phyloP scores from a whole-genome alignment of 441 rosid species.

The Manihot esculenta region DNA sequence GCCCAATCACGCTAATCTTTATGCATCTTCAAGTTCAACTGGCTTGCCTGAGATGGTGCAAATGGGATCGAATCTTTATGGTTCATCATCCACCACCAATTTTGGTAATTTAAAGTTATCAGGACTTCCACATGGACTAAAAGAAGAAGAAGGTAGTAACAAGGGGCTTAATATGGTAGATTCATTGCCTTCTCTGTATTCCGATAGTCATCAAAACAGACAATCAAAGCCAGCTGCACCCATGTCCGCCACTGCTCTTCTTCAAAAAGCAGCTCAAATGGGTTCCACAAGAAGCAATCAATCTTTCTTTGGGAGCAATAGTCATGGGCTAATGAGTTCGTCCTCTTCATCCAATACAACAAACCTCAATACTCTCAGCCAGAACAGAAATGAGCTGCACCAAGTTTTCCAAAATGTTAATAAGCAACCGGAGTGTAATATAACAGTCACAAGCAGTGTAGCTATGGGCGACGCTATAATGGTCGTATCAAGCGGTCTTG shows the following conservation, averaged over 20 bases:
- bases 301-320: constrained; percentile 34
- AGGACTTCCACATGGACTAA: constrained; percentile 46
- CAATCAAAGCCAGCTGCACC: constrained; percentile 38
- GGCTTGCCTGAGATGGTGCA: constrained; percentile 64
- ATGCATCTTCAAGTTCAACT: constrained; percentile 15
- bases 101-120: constrained; percentile 51
- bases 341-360: constrained; percentile 32
- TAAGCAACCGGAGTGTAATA: constrained; percentile 13
- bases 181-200: constrained; percentile 44
- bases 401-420: constrained; percentile 27
- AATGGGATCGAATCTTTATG: constrained; percentile 48
- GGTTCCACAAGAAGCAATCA: constrained; percentile 66
- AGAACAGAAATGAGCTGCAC: constrained; percentile 28
- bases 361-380: constrained; percentile 23
- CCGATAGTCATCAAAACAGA: constrained; percentile 40
- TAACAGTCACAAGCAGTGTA: constrained; percentile 16
- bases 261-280: constrained; percentile 89
- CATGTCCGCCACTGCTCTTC: constrained; percentile 90
- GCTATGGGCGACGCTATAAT: constrained; percentile 20
- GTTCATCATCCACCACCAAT: constrained; percentile 45
- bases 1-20: constrained; percentile 14
- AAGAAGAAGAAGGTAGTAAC: constrained; percentile 52
- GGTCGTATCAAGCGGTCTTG: constrained; percentile 32
- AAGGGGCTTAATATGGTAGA: constrained; percentile 37
- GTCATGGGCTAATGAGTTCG: constrained; percentile 36